These are phyloP conservation scores for Spergularia bocconei DNA, from an alignment of 148 eudicot species.

Conservation along the genomic window DNA sequence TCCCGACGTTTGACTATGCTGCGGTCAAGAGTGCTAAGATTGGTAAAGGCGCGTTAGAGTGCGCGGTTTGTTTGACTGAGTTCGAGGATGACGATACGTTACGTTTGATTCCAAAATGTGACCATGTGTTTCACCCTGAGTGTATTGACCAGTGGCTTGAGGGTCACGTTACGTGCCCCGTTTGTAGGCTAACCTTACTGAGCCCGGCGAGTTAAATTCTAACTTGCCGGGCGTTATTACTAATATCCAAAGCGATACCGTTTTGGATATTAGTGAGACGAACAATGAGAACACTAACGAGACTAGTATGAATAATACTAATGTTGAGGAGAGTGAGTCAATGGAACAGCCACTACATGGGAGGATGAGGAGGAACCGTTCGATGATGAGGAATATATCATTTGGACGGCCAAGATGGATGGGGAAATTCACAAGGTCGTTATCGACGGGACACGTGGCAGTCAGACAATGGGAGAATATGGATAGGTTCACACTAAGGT, in stretches of 20 bases:
- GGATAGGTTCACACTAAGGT: constrained; percentile 41
- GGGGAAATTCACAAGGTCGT: constrained; percentile 39
- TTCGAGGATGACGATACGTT: constrained; percentile 52
- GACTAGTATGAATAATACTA: neutral
- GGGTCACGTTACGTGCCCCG: constrained; percentile 50
- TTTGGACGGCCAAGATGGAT: constrained; percentile 32
- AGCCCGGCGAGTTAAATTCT: neutral
- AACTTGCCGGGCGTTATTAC: neutral
- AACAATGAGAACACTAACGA: neutral
- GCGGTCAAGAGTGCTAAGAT: constrained; percentile 39
- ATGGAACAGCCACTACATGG: constrained; percentile 37
- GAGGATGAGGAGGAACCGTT: constrained; percentile 29
- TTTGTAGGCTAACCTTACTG: constrained; percentile 30
- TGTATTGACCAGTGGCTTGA: constrained; percentile 51
- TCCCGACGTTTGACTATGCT: constrained; percentile 44
- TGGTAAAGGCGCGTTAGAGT: constrained; percentile 51
- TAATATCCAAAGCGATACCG: constrained; percentile 10
- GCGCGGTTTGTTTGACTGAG: constrained; percentile 55
- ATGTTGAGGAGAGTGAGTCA: constrained; percentile 8
- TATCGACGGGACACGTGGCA: constrained; percentile 51
- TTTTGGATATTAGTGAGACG: constrained; percentile 5
- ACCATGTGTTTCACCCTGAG: constrained; percentile 53
- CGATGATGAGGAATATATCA: constrained; percentile 26
- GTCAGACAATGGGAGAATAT: constrained; percentile 38
- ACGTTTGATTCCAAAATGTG: constrained; percentile 47